Percentiles rank a stretch among this genome's conserved stretches.
phyloP scores from a whole-genome alignment of 768 basidiomycete species.

The Pisolithus tinctorius region DNA sequence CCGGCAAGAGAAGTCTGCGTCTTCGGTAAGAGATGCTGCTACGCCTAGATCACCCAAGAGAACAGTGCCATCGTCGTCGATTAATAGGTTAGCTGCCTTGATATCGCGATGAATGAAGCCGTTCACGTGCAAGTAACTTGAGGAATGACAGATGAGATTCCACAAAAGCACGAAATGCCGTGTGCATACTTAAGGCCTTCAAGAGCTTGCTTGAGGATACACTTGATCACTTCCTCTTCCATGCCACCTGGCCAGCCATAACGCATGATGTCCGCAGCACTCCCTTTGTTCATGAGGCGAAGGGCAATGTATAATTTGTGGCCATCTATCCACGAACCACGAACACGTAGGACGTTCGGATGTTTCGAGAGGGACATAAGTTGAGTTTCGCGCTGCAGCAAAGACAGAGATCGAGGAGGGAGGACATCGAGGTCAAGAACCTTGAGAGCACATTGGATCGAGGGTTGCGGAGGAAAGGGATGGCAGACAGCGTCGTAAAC shows the following conservation, averaged over 20 bases:
- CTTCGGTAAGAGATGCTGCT: slow-evolving; percentile 75
- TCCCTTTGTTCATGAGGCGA: slow-evolving; percentile 86
- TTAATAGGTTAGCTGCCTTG: slow-evolving; percentile 89
- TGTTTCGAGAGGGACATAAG: slow-evolving; percentile 91
- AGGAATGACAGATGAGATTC: not conserved
- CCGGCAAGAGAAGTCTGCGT: slow-evolving; percentile 37
- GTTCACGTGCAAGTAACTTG: slow-evolving; percentile 80
- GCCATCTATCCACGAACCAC: slow-evolving; percentile 83
- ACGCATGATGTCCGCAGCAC: slow-evolving; percentile 77
- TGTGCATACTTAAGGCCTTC: slow-evolving; percentile 76
- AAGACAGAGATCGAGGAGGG: slow-evolving; percentile 59
- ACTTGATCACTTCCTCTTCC: slow-evolving; percentile 83
- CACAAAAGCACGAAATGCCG: slow-evolving; percentile 3
- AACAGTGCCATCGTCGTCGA: slow-evolving; percentile 87
- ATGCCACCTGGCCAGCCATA: slow-evolving; percentile 86
- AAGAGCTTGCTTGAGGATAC: slow-evolving; percentile 78
- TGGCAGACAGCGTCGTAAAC: slow-evolving; percentile 76
- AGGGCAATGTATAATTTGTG: slow-evolving; percentile 82
- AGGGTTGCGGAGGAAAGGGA: slow-evolving; percentile 31
- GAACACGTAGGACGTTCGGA: slow-evolving; percentile 87
- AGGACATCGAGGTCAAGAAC: slow-evolving; percentile 83
- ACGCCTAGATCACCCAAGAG: slow-evolving; percentile 91
- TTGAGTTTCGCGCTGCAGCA: slow-evolving; percentile 79
- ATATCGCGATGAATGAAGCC: slow-evolving; percentile 91
- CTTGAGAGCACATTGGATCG: slow-evolving; percentile 73